These are phyloP conservation scores for Gossypium raimondii DNA, from an alignment of 345 rosid species.

Conservation along the genomic window DNA sequence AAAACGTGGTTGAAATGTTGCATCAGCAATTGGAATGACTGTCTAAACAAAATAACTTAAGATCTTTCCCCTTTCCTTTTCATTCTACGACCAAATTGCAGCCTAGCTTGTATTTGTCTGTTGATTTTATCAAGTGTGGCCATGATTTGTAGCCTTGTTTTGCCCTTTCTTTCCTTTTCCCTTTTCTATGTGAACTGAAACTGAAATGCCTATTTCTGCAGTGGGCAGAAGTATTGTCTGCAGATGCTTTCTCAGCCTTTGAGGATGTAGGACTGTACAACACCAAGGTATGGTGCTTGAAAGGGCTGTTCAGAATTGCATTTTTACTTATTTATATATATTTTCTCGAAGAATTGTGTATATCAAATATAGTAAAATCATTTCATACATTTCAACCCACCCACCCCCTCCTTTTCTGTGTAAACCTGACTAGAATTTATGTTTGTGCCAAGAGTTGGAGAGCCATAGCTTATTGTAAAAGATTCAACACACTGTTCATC, in stretches of 20 bases:
- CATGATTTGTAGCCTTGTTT: conserved; percentile 2
- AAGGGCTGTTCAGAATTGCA: conserved; percentile 12
- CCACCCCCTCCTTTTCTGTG: not conserved
- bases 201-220: conserved; percentile 36
- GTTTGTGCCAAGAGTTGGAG: not conserved
- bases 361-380: not conserved
- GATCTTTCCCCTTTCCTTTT: not conserved
- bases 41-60: not conserved
- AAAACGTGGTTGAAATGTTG: not conserved
- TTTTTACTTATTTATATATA: not conserved
- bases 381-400: not conserved
- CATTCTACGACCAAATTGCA: not conserved
- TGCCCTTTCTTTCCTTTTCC: conserved; percentile 4
- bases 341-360: not conserved
- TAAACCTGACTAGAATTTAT: not conserved
- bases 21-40: not conserved
- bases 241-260: conserved; percentile 96
- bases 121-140: not conserved
- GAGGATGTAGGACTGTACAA: conserved; percentile 87
- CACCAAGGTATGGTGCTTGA: conserved; percentile 46
- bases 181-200: conserved; percentile 23
- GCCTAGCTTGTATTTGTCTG: not conserved
- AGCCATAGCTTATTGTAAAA: not conserved
- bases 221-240: conserved; percentile 98
- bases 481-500: not conserved